Evolutionary conservation across 2,329 filamentous ascomycete species (phyloP).

Genomic region (Phoma sp.): DNA sequence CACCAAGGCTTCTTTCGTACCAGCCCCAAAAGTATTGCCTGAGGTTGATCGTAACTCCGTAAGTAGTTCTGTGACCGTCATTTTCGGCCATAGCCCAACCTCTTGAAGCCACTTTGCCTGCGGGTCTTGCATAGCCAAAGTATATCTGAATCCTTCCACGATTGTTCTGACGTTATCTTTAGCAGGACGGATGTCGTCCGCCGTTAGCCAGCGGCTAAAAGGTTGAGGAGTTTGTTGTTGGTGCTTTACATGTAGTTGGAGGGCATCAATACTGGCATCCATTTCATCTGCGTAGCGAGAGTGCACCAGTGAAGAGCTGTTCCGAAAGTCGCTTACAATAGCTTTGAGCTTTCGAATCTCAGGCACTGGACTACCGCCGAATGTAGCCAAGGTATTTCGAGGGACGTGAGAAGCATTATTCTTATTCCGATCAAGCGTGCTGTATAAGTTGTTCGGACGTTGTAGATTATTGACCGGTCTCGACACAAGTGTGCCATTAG

Average conservation of each 20-base stretch:
- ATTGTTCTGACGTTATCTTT: conserved; percentile 19
- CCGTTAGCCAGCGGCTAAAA: background rate
- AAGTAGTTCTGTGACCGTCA: conserved; percentile 54
- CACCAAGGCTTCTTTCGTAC: conserved; percentile 52
- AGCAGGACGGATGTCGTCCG: conserved; percentile 20
- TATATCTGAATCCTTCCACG: conserved; percentile 14
- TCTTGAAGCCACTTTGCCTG: conserved; percentile 51
- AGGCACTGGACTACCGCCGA: background rate
- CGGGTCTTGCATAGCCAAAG: conserved; percentile 26
- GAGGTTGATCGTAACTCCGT: conserved; percentile 55
- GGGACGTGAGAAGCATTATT: background rate
- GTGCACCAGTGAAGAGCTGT: conserved; percentile 43
- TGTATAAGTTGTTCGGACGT: background rate
- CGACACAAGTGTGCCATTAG: background rate
- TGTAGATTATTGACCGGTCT: background rate
- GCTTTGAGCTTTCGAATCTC: conserved; percentile 14
- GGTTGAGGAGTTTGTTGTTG: background rate
- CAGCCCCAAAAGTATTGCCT: conserved; percentile 35
- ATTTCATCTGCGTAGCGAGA: conserved; percentile 50
- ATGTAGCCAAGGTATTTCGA: background rate
- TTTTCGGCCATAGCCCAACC: conserved; percentile 55
- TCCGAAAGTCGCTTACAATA: conserved; percentile 21
- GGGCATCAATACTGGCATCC: conserved; percentile 41
- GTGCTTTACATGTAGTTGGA: conserved; percentile 20
- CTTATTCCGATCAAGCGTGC: background rate